Base-by-base conservation (phyloP, 495 filamentous ascomycete genomes). In the Cercophora samala region DNA sequence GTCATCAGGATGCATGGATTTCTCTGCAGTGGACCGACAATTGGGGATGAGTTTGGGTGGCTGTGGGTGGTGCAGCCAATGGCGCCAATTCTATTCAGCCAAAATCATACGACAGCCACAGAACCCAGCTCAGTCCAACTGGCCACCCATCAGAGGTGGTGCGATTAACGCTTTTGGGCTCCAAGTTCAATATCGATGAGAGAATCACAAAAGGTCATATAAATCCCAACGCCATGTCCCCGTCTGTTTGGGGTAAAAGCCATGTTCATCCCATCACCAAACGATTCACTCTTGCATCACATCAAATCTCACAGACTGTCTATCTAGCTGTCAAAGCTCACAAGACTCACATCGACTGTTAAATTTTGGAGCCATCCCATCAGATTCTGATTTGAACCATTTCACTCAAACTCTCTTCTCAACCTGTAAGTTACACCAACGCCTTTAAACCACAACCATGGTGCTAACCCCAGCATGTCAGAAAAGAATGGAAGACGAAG, bases 401-500 rank as follows among this genome's bases (percentile, higher is more conserved):
- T 29, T 8, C 26, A 29, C 26, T 8, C 26, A 29, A 29, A 29
- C n/a, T n/a, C n/a, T n/a, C n/a, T n/a, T n/a, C n/a, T n/a, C n/a
- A n/a, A n/a, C n/a, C n/a, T n/a, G n/a, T n/a, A n/a, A n/a, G n/a
- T n/a, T n/a, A n/a, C n/a, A n/a, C n/a, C 29, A 32, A 32, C 29
- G 29, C 29, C 29, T 4, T 8, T 8, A 32, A 32, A 8, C 29
- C 29, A 32, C 3, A 32, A 32, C 8, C 29, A 4, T 9, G 37
- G 5, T 9, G 29, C 37, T 46, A 46, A 46, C 11, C 13, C 37
- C 13, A 2, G 13, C 37, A 46, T 46, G 37, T 46, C 5, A 46
- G 17, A 56, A 56, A n/a, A n/a, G n/a, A 23, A 74, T 74, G 72
- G 72, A 74, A 56, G 72, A 74, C 66, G 68, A 74, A 68, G 70